Evolutionary conservation across 1,284 basidiomycete genomes (phyloP).

Genomic region (Anthracocystis walkeri): DNA sequence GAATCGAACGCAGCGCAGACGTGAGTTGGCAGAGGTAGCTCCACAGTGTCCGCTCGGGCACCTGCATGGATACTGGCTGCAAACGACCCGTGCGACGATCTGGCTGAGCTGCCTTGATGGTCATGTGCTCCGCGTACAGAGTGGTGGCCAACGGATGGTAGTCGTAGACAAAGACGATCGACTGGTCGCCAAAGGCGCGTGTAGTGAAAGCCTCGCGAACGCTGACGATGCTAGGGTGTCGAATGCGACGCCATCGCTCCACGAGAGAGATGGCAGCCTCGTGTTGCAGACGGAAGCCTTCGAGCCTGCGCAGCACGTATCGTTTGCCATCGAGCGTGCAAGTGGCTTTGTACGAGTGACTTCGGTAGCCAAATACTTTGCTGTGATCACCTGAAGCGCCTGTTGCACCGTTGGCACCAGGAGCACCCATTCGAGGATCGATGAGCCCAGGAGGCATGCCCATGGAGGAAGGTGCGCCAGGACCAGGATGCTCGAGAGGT

Average conservation of each 20-base stretch:
- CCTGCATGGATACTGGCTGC: conserved; percentile 66
- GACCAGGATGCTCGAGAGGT: conserved; percentile 75
- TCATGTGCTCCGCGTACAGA: conserved; percentile 78
- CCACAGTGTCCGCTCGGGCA: conserved; percentile 91
- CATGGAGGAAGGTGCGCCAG: conserved; percentile 38
- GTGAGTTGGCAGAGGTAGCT: conserved; percentile 92
- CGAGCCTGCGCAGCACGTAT: conserved; percentile 84
- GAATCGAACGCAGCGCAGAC: conserved; percentile 85
- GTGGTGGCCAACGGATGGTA: conserved; percentile 89
- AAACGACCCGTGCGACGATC: conserved; percentile 67
- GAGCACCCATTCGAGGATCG: conserved; percentile 58
- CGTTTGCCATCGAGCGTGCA: conserved; percentile 82
- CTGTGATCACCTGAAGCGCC: conserved; percentile 63
- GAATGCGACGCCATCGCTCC: conserved; percentile 87
- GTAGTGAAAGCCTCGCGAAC: conserved; percentile 96
- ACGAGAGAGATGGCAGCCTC: conserved; percentile 83
- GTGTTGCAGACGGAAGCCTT: conserved; percentile 81
- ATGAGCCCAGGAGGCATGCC: conserved; percentile 48
- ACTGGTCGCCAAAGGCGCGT: conserved; percentile 84
- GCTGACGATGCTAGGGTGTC: conserved; percentile 87
- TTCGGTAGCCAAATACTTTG: conserved; percentile 75
- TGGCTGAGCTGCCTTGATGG: conserved; percentile 70
- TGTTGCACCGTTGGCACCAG: conserved; percentile 49
- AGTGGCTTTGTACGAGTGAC: conserved; percentile 84
- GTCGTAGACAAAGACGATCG: conserved; percentile 91